These are phyloP conservation scores for Punica granatum DNA, from an alignment of 345 rosid species.

Conservation along the genomic window DNA sequence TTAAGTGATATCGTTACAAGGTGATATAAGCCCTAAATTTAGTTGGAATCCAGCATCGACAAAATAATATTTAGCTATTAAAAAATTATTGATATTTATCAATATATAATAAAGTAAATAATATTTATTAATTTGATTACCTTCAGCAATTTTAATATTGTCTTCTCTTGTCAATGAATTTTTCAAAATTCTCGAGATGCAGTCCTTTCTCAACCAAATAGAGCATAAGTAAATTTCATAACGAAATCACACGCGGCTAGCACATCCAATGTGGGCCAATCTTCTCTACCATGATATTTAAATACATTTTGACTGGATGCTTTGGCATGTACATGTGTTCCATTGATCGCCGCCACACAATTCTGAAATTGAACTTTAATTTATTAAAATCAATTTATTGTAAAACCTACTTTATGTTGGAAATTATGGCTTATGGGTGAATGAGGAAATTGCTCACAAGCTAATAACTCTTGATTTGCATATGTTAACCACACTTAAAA, in stretches of 20 bases:
- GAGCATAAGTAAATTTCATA: constrained; percentile 9
- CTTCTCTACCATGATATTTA: constrained; percentile 9
- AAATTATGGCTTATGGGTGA: too few relatives aligned
- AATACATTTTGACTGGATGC: neutral
- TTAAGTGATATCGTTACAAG: constrained; percentile 1
- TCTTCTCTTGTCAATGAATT: constrained; percentile 7
- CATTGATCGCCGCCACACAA: neutral
- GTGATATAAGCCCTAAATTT: neutral
- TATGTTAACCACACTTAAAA: too few relatives aligned
- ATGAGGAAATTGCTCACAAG: too few relatives aligned
- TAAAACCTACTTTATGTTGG: too few relatives aligned
- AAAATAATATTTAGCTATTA: neutral
- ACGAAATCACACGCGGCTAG: constrained; percentile 7
- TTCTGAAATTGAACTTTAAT: too few relatives aligned
- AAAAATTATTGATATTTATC: neutral
- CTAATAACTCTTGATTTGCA: too few relatives aligned
- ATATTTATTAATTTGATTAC: neutral
- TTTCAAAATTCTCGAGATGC: too few relatives aligned
- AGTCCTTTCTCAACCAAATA: constrained; percentile 6
- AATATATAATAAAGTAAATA: neutral
- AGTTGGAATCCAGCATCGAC: neutral
- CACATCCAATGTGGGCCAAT: constrained; percentile 1
- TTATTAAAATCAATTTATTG: too few relatives aligned
- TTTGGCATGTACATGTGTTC: neutral
- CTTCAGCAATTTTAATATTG: neutral